Percentiles rank a stretch among this genome's conserved stretches.
These are phyloP conservation scores for Bolboschoenus planiculmis DNA, from an alignment of 176 grass and related monocot species.

Conservation along the genomic window DNA sequence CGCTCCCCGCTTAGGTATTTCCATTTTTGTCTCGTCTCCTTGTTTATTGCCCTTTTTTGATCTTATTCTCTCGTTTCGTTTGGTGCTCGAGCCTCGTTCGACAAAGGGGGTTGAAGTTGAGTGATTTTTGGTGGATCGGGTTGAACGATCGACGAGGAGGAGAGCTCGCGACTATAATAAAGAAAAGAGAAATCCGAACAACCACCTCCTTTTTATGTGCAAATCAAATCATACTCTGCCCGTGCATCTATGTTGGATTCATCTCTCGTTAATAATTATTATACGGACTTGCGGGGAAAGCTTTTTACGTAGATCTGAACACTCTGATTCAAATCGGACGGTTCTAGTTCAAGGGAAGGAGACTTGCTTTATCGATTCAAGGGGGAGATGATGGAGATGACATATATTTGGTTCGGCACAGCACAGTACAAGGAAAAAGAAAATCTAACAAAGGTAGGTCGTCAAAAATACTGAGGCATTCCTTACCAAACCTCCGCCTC, in stretches of 20 bases:
- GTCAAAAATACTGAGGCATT: background rate
- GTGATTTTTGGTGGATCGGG: background rate
- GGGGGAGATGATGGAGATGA: too few relatives aligned
- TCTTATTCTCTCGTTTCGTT: background rate
- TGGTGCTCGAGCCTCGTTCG: background rate
- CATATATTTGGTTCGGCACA: too few relatives aligned
- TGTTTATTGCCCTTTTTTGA: background rate
- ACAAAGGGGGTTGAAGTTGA: background rate
- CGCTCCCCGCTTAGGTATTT: background rate
- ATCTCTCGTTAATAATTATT: too few relatives aligned
- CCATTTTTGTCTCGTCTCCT: background rate
- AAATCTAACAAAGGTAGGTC: too few relatives aligned
- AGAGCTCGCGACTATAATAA: background rate
- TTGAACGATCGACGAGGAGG: background rate
- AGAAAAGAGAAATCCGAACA: too few relatives aligned
- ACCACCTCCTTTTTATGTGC: too few relatives aligned
- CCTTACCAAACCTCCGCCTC: background rate
- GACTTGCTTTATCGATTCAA: too few relatives aligned
- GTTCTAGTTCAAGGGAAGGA: too few relatives aligned
- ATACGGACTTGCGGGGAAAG: too few relatives aligned
- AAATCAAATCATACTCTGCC: background rate
- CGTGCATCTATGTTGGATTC: background rate
- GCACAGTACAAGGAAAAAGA: too few relatives aligned
- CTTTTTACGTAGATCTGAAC: too few relatives aligned
- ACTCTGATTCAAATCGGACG: background rate